phyloP scores from a whole-genome alignment of 352 stramenopile species.

The Plasmopara muralis region DNA sequence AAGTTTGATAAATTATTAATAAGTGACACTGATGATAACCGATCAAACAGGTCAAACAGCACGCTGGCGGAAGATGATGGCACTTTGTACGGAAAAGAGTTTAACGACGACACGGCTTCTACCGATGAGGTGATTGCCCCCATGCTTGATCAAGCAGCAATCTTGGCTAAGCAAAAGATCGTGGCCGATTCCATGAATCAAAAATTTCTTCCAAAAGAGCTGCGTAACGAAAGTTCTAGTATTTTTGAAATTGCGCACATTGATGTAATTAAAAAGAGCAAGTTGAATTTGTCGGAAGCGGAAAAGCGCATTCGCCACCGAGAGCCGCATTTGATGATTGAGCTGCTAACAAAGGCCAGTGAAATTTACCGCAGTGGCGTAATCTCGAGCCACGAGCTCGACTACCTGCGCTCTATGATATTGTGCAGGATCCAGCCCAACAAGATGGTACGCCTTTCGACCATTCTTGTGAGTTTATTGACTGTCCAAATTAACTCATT shows the following conservation, averaged over 20 bases:
- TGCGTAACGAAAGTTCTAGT: conserved; percentile 46
- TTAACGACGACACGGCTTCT: conserved; percentile 43
- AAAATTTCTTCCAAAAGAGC: conserved; percentile 66
- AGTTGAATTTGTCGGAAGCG: conserved; percentile 67
- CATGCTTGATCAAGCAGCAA: conserved; percentile 46
- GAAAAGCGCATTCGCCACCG: conserved; percentile 80
- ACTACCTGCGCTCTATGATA: conserved; percentile 68
- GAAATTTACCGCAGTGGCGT: conserved; percentile 77
- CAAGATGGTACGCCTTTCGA: conserved; percentile 53
- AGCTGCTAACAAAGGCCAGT: conserved; percentile 73
- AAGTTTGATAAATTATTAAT: background rate
- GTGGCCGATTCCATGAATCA: conserved; percentile 79
- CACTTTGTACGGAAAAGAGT: conserved; percentile 79
- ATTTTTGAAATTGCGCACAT: conserved; percentile 71
- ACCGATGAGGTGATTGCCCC: conserved; percentile 48
- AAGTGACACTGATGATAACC: conserved; percentile 27
- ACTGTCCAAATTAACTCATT: conserved; percentile 35
- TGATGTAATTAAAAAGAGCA: conserved; percentile 78
- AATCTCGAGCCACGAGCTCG: conserved; percentile 76
- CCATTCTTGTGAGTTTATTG: conserved; percentile 1
- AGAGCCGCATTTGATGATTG: conserved; percentile 77
- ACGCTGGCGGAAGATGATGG: conserved; percentile 70
- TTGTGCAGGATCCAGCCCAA: conserved; percentile 73
- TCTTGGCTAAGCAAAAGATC: conserved; percentile 64
- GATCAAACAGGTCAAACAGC: conserved; percentile 57